phyloP scores from a whole-genome alignment of 208 protist genomes.

The Naegleria fowleri region DNA sequence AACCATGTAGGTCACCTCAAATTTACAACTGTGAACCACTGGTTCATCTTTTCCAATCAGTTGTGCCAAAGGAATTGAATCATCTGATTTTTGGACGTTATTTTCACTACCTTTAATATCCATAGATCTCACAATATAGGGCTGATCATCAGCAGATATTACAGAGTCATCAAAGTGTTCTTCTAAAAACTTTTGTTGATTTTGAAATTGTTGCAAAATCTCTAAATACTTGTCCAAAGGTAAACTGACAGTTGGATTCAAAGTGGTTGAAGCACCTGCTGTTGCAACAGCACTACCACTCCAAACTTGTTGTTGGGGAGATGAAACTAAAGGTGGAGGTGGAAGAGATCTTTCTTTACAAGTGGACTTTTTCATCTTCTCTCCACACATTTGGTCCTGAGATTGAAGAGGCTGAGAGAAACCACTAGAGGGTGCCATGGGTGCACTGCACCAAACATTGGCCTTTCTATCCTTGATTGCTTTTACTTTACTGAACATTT shows the following conservation, averaged over 20 bases:
- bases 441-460: slow-evolving; percentile 1
- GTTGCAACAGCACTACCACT: not conserved
- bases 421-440: too few species aligned
- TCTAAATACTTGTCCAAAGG: not conserved
- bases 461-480: not conserved
- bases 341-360: not conserved
- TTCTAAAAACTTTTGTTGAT: slow-evolving; percentile 14
- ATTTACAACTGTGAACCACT: not conserved
- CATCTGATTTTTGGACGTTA: not conserved
- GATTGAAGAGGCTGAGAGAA: too few species aligned
- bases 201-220: not conserved
- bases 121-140: not conserved
- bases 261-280: not conserved
- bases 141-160: not conserved
- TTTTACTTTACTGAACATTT: not conserved
- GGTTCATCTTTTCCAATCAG: not conserved
- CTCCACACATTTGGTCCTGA: not conserved
- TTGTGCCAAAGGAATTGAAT: not conserved
- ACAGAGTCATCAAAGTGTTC: not conserved
- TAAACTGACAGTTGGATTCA: not conserved
- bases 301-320: not conserved
- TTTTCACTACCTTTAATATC: not conserved
- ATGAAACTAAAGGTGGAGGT: not conserved
- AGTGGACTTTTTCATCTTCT: not conserved
- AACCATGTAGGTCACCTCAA: not conserved